phyloP scores from a whole-genome alignment of 768 basidiomycete species.

The Tricholomella constricta region DNA sequence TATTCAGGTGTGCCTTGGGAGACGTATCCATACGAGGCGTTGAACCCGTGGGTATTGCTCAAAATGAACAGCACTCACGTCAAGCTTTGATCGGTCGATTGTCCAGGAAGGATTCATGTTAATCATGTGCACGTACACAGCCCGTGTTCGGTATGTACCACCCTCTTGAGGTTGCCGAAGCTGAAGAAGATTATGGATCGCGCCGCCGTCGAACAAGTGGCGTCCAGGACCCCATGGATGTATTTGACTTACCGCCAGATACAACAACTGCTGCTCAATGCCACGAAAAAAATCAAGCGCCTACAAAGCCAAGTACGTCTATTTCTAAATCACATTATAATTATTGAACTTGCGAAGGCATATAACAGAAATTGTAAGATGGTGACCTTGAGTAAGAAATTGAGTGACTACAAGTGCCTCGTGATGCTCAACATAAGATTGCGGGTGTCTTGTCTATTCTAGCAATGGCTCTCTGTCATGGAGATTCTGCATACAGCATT shows the following conservation, averaged over 20 bases:
- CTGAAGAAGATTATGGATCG: neutral
- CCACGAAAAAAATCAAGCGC: neutral
- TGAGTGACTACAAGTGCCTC: neutral
- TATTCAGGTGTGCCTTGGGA: too few species aligned
- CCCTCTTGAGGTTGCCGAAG: neutral
- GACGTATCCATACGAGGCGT: too few species aligned
- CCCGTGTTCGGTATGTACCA: neutral
- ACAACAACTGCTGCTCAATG: neutral
- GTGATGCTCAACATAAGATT: constrained; percentile 11
- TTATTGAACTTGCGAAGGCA: neutral
- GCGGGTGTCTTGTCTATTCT: constrained; percentile 7
- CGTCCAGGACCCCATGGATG: neutral
- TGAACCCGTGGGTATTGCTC: too few species aligned
- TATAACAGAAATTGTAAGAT: neutral
- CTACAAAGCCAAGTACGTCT: neutral
- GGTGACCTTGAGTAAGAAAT: neutral
- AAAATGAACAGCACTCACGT: too few species aligned
- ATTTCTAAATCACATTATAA: neutral
- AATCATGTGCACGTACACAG: too few species aligned
- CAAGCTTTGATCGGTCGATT: too few species aligned
- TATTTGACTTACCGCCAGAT: neutral
- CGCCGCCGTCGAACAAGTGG: neutral
- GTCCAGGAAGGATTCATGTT: too few species aligned
- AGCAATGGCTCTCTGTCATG: constrained; percentile 5
- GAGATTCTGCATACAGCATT: neutral